Evolutionary conservation across 352 stramenopile species (phyloP).

Genomic region (Globisporangium spinosum): DNA sequence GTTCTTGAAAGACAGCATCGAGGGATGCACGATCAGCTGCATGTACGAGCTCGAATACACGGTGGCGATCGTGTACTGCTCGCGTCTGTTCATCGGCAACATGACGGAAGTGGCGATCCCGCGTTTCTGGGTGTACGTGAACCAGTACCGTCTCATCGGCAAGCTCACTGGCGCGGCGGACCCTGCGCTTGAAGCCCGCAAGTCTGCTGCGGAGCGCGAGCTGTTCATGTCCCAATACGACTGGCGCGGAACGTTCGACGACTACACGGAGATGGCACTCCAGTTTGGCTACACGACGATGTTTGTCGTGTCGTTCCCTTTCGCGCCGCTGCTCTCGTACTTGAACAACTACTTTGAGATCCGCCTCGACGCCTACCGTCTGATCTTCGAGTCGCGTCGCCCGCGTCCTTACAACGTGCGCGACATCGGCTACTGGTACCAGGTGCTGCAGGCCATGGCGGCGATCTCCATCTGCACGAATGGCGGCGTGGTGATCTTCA

Average conservation of each 20-base stretch:
- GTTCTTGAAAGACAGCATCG: conserved; percentile 86
- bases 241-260: conserved; percentile 86
- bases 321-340: conserved; percentile 90
- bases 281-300: conserved; percentile 88
- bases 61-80: conserved; percentile 91
- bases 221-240: conserved; percentile 82
- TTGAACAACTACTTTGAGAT: conserved; percentile 93
- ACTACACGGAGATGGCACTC: conserved; percentile 93
- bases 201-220: conserved; percentile 61
- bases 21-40: conserved; percentile 70
- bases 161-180: conserved; percentile 38
- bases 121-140: conserved; percentile 70
- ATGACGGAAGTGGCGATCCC: conserved; percentile 74
- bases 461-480: conserved; percentile 93
- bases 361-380: conserved; percentile 84
- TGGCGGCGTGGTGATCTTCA: conserved; percentile 91
- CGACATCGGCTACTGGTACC: conserved; percentile 92
- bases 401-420: conserved; percentile 76
- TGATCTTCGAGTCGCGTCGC: conserved; percentile 77
- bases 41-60: conserved; percentile 89
- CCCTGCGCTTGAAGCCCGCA: conserved; percentile 13
- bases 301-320: conserved; percentile 91
- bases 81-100: conserved; percentile 80
- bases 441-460: conserved; percentile 86
- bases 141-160: conserved; percentile 59